Evolutionary conservation across 768 basidiomycete genomes (phyloP).

Genomic region (Pleurotus salmoneostramineus): DNA sequence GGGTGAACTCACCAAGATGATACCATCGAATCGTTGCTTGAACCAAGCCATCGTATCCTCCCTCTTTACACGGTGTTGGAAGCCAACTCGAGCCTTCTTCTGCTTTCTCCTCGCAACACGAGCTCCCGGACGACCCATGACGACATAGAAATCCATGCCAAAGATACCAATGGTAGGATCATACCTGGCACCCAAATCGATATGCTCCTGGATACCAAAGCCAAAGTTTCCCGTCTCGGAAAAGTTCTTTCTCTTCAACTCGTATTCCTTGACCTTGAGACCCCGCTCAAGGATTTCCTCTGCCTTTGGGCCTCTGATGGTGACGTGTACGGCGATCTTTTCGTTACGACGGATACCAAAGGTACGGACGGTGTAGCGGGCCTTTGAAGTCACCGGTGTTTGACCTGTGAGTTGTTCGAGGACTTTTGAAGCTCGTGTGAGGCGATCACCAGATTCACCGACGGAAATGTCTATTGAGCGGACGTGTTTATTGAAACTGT

Average conservation of each 20-base stretch:
- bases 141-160: slow-evolving; percentile 98
- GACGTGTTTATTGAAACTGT: slow-evolving; percentile 8
- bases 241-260: slow-evolving; percentile 95
- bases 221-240: slow-evolving; percentile 99
- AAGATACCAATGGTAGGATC: slow-evolving; percentile 99
- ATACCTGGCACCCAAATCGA: slow-evolving; percentile 97
- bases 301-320: slow-evolving; percentile 98
- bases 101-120: slow-evolving; percentile 91
- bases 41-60: slow-evolving; percentile 98
- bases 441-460: slow-evolving; percentile 98
- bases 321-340: slow-evolving; percentile 98
- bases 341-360: slow-evolving; percentile 99
- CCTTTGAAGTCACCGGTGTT: slow-evolving; percentile 99
- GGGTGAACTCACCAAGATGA: slow-evolving; percentile 71
- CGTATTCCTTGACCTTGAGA: slow-evolving; percentile 99
- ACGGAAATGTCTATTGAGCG: slow-evolving; percentile 88
- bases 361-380: slow-evolving; percentile 97
- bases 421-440: slow-evolving; percentile 98
- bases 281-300: slow-evolving; percentile 99
- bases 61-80: slow-evolving; percentile 87
- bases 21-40: slow-evolving; percentile 99
- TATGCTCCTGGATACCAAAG: slow-evolving; percentile 99
- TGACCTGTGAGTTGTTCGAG: slow-evolving; percentile 99
- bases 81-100: slow-evolving; percentile 83
- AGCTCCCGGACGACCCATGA: slow-evolving; percentile 94